phyloP scores from a whole-genome alignment of 345 rosid genomes.

The Ceriops tagal region DNA sequence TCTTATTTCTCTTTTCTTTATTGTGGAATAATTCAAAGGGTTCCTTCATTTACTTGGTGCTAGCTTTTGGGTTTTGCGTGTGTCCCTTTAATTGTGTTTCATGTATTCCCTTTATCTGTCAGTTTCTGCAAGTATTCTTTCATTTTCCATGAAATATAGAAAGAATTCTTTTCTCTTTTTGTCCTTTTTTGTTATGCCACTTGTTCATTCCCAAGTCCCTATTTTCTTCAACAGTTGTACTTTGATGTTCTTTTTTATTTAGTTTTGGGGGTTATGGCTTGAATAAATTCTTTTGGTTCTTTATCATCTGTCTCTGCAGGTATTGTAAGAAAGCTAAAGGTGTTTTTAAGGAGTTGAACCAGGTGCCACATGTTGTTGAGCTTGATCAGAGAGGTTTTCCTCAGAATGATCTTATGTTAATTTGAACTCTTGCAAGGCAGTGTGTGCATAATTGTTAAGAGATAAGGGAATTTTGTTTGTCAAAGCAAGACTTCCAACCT shows the following conservation, averaged over 20 bases:
- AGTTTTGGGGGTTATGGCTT: too few relatives aligned
- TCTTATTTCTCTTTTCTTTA: not conserved
- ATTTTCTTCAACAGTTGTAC: not conserved
- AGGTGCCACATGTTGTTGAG: slow-evolving; percentile 74
- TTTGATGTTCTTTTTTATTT: not conserved
- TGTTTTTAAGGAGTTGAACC: slow-evolving; percentile 72
- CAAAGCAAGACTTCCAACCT: too few relatives aligned
- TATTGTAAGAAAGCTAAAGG: slow-evolving; percentile 78
- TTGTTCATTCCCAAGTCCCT: too few relatives aligned
- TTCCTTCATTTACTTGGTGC: not conserved
- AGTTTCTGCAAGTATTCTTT: too few relatives aligned
- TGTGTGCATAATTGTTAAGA: not conserved
- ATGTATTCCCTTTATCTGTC: not conserved
- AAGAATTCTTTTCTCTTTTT: not conserved
- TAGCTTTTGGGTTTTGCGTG: not conserved
- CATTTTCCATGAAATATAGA: too few relatives aligned
- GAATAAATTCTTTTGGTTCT: not conserved
- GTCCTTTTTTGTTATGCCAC: too few relatives aligned
- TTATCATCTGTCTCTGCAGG: slow-evolving; percentile 34
- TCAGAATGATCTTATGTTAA: not conserved
- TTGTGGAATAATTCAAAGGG: not conserved
- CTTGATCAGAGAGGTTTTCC: slow-evolving; percentile 79
- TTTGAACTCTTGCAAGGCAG: not conserved
- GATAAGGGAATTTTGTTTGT: not conserved
- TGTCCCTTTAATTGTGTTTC: too few relatives aligned